Evolutionary conservation across 2,329 filamentous ascomycete genomes (phyloP), one percentile per base, ranked within the genome.

Genomic region (Trichoderma sp.): DNA sequence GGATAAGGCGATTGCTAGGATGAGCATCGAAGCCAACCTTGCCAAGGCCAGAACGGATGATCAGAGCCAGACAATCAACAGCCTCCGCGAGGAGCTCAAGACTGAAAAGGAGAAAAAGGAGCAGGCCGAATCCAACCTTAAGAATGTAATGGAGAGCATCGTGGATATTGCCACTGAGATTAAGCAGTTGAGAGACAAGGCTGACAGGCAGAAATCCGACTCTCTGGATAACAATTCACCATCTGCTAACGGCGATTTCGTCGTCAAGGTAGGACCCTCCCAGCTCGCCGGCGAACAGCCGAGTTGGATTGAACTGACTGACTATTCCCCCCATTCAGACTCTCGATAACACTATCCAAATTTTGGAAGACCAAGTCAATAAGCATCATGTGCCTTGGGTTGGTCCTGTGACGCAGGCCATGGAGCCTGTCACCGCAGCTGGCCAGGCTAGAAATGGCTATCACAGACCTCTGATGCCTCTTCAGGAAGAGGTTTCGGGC

Each of bases 11-110:
- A 76, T 79, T 50, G 76, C 78, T 2, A 72, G 78, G 15, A 77
- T 80, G 77, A 78, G 78, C 63, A 76, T 80, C 66, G 78, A 80
- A 61, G 75, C 76, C 15, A 80, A 78, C 52, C 71, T 80, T 13
- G 71, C 74, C 52, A 78, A 79, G 68, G 78, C 78, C 4, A 70
- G 72, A 22, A 72, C 72, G 2, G 77, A 80, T 19, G 76, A 79
- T 8, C 77, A 78, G 63, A 67, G 71, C 8, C 75, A 78, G 29
- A 74, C 70, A 17, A 72, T 81, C 42, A 72, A 73, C 60, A 73
- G 75, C 45, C 74, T 80, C 2, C 72, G 74, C 17, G 72, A 72
- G 5, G 76, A 79, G 53, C 68, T 80, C 5, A 69, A 71, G 22
- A 71, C 70, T 2, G 79, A 80, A 71, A 74, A 71, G 42, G 68